These are phyloP conservation scores for Phytophthora fragariaefolia DNA, from an alignment of 352 stramenopile species.

Conservation along the genomic window DNA sequence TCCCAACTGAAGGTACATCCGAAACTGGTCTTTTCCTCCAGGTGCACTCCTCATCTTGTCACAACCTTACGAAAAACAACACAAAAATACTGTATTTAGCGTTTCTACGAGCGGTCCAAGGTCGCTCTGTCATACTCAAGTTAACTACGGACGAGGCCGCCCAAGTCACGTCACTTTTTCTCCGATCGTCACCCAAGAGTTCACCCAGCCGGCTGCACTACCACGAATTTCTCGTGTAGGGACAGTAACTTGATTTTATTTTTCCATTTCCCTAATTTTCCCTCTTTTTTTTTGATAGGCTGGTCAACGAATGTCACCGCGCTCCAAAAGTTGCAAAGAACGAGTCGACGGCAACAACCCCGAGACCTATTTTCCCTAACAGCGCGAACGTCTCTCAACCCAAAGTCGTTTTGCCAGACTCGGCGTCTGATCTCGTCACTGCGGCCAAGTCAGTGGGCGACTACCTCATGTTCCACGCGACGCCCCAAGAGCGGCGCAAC, in stretches of 20 bases:
- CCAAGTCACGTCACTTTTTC: slow-evolving; percentile 44
- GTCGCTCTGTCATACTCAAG: slow-evolving; percentile 34
- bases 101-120: slow-evolving; percentile 46
- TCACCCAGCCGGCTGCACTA: slow-evolving; percentile 39
- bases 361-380: not conserved
- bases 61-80: too few species aligned
- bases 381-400: not conserved
- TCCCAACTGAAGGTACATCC: slow-evolving; percentile 42
- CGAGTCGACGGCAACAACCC: not conserved
- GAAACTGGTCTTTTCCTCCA: too few species aligned
- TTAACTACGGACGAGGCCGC: slow-evolving; percentile 45
- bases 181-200: slow-evolving; percentile 36
- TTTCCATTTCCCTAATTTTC: not conserved
- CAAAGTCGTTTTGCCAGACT: not conserved
- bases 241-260: slow-evolving; percentile 5
- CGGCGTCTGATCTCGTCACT: not conserved
- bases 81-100: slow-evolving; percentile 24
- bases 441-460: slow-evolving; percentile 41
- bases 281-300: slow-evolving; percentile 6
- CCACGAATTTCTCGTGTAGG: slow-evolving; percentile 44
- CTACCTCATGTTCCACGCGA: slow-evolving; percentile 62
- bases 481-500: slow-evolving; percentile 44
- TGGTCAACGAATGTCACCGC: slow-evolving; percentile 27
- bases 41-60: too few species aligned
- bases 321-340: not conserved